Percentiles rank a stretch among this genome's conserved stretches.
Conservation (phyloP, 1,139 yeast genomes). For the Saccharomyces hybrid region DNA sequence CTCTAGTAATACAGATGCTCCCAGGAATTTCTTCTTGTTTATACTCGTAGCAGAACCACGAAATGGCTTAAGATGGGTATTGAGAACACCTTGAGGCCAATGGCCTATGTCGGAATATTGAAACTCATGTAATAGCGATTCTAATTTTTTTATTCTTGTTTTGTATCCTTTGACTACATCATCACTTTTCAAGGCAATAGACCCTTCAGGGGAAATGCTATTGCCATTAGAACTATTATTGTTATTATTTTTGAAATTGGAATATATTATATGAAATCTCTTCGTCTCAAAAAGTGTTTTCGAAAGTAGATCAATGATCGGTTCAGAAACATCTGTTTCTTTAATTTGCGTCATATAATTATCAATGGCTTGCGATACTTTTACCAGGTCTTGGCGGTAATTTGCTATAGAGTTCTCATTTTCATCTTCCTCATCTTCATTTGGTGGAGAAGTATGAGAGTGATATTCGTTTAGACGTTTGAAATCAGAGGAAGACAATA, state of each 20-base stretch:
- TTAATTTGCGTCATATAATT: slow-evolving; percentile 33
- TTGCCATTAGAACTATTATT: neutral
- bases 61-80: slow-evolving; percentile 7
- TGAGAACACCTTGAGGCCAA: slow-evolving; percentile 42
- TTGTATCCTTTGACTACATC: slow-evolving; percentile 49
- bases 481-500: slow-evolving; percentile 22
- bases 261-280: slow-evolving; percentile 2
- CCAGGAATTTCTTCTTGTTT: slow-evolving; percentile 1
- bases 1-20: neutral
- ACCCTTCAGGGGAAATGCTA: slow-evolving; percentile 4
- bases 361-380: slow-evolving; percentile 21
- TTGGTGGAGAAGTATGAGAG: neutral
- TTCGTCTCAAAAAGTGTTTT: slow-evolving; percentile 40
- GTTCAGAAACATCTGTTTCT: slow-evolving; percentile 22
- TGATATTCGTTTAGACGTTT: slow-evolving; percentile 24
- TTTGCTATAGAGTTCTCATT: slow-evolving; percentile 4
- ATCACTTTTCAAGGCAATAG: neutral
- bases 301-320: slow-evolving; percentile 38
- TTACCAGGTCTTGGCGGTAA: slow-evolving; percentile 20
- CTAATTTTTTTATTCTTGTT: slow-evolving; percentile 53
- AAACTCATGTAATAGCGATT: slow-evolving; percentile 57
- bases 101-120: slow-evolving; percentile 49
- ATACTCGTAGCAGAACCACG: slow-evolving; percentile 14
- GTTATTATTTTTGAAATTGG: slow-evolving; percentile 27
- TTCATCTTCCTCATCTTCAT: slow-evolving; percentile 1